Evolutionary conservation across 257 asterid genomes (phyloP), one percentile per base, ranked within the genome.

Genomic region (Solanum virginianum): DNA sequence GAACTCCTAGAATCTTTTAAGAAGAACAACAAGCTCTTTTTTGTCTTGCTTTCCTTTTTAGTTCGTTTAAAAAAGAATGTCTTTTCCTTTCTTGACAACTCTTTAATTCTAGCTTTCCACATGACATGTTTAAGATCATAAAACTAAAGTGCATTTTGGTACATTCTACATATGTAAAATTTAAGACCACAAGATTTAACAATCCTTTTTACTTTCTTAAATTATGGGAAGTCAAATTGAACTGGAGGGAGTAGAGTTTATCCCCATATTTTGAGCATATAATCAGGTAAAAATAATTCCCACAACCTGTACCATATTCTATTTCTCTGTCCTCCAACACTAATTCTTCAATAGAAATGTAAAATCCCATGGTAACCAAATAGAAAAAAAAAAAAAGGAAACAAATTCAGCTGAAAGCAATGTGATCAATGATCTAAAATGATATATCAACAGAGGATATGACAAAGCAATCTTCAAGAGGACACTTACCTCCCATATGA

Each of bases 401-500:
- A 69, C 8, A 69, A 39, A 69, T 69, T 69, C 79, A 39, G 79
- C 79, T 69, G 79, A 69, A 69, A 39, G 16, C 51, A 39, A 39
- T 69, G 53, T 69, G 53, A 69, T 69, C 18, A 69, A 69, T 69
- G 79, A 69, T 69, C 79, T 69, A 69, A 45, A 68, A 68, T 36
- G 51, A 74, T 10, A n/a, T 26, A 63, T 22, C 22, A 80, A 55
- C 16, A 41, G 20, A 29, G 65, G 36, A 51, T 57, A 47, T 16
- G 20, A 16, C 53, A 16, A 32, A 9, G 53, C 1, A 82, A 82
- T 62, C 69, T 81, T 36, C 59, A 75, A 75, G 60, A 47, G 81
- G 5, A 49, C 79, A 41, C 70, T 83, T 90, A 93, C 98, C 95
- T 93, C 97, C 97, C 98, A 95, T 89, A 95, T 89, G 86, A 95